Evolutionary conservation across 805 yeast species (phyloP), one percentile per base, ranked within the genome.

Genomic region (Nakazawaea siamensis): DNA sequence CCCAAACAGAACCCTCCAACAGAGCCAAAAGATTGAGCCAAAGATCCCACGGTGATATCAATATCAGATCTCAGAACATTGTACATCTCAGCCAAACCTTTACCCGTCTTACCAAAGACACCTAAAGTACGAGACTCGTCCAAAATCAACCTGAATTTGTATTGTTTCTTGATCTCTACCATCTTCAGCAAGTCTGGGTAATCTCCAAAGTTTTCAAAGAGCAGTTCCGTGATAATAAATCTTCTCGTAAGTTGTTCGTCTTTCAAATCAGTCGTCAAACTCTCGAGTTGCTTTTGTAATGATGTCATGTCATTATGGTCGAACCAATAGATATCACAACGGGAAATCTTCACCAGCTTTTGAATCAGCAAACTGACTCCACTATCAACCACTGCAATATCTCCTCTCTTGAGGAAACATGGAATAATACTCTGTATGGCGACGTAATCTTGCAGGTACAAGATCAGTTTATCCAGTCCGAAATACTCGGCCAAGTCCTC

Each of bases 1-100:
- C 97, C 98, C 19, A 84, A 82, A 52, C 95, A 92, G 61, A 85
- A 90, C 1, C 95, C 97, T 44, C 98, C 98, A 33, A 90, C 76
- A 1, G 92, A 68, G 7, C 86, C 90, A 44, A 90, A 68, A 0
- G 94, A 67, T 29, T 70, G 68, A 12, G 95, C 92, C 67, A 92
- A 58, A 1, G 95, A 75, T 18, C 97, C 96, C 34, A 86, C 70
- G 8, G 95, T 84, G 43, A 92, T 77, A 46, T 90, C 92, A 41
- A 92, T 66, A 31, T 81, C 83, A 5, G 67, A 55, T 45, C 95
- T 75, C 38, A 77, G 71, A 46, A 88, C 64, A 30, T 66, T 70
- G 44, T 54, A 81, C 51, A 73, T 77, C 58, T 94, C 97, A 18
- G 83, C 64, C 14, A 86, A 54, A 31, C 98, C 98, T 48, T 83